Conservation (phyloP, 139 green algal species). For the Coccomyxa sp. region DNA sequence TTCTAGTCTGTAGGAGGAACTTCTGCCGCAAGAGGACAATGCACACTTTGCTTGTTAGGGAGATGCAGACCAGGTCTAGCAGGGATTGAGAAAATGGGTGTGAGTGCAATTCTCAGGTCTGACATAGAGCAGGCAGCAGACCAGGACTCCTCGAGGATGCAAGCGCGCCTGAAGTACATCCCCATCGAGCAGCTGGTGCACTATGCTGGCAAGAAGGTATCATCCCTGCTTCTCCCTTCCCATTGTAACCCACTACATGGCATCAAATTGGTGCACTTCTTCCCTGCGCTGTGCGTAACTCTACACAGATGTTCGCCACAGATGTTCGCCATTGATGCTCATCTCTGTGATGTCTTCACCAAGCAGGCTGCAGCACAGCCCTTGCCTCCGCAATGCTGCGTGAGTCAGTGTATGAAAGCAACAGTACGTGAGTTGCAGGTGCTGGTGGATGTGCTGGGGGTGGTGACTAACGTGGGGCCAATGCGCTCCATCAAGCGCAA, state of each 20-base stretch:
- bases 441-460: constrained; percentile 70
- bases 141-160: constrained; percentile 48
- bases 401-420: neutral
- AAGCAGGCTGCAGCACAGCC: neutral
- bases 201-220: constrained; percentile 59
- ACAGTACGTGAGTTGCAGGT: constrained; percentile 44
- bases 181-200: constrained; percentile 58
- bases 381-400: neutral
- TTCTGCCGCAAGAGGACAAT: no score
- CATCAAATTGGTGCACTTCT: neutral
- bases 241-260: neutral
- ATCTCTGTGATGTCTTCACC: neutral
- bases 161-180: constrained; percentile 56
- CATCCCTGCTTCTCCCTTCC: neutral
- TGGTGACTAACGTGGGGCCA: constrained; percentile 53
- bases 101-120: no score
- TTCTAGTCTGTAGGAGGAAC: no score
- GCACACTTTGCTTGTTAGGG: neutral
- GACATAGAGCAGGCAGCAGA: constrained; percentile 61
- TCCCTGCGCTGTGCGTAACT: neutral
- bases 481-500: constrained; percentile 79
- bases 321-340: neutral
- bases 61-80: no score
- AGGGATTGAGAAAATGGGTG: no score
- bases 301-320: neutral